A percentile compares a stretch with the other conserved stretches of the same genome.
Evolutionary conservation across 73 alveolate species (phyloP).

Genomic region (Paramecium sexaurelia): DNA sequence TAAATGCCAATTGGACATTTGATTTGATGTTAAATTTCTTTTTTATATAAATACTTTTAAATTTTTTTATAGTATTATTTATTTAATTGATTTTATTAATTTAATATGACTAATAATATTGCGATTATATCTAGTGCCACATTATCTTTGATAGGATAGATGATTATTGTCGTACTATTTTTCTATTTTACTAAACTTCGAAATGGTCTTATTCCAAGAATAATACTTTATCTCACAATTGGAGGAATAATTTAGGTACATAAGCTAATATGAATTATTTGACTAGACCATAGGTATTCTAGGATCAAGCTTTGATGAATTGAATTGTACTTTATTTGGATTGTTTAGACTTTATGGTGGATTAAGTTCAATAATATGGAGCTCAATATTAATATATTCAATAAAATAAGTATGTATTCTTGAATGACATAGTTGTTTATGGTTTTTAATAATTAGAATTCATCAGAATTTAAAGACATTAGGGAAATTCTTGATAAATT

Average conservation of each 20-base stretch:
- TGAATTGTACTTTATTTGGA: not conserved
- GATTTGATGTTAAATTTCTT: too few relatives aligned
- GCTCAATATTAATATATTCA: not conserved
- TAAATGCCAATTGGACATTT: too few relatives aligned
- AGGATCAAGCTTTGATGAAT: not conserved
- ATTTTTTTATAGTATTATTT: not conserved
- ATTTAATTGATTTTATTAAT: not conserved
- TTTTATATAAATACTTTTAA: too few relatives aligned
- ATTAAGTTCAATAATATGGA: not conserved
- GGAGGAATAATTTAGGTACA: constrained; percentile 6
- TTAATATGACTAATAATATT: not conserved
- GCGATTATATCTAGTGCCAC: not conserved
- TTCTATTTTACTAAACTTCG: not conserved
- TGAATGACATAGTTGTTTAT: not conserved
- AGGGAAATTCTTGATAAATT: not conserved
- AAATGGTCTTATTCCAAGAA: not conserved
- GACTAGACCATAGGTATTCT: not conserved
- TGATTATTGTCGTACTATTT: not conserved
- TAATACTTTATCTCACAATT: not conserved
- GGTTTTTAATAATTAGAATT: not conserved
- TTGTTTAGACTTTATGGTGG: not conserved
- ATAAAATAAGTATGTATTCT: not conserved
- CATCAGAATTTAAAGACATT: constrained; percentile 1
- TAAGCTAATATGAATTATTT: not conserved
- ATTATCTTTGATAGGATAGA: not conserved